phyloP scores from a whole-genome alignment of 495 filamentous ascomycete genomes.

The Neohortaea acidophila region DNA sequence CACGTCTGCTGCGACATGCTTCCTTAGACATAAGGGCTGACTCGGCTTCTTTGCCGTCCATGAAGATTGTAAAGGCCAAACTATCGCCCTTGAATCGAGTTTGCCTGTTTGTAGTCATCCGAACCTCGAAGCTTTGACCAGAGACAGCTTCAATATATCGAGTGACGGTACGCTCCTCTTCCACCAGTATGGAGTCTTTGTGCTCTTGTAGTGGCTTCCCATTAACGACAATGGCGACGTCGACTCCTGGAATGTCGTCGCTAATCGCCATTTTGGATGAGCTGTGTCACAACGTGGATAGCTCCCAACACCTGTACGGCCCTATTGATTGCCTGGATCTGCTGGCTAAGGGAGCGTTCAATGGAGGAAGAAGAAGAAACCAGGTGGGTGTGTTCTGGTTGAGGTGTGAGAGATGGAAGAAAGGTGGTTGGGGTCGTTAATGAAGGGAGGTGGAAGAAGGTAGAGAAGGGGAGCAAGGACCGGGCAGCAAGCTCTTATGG shows the following conservation, averaged over 20 bases:
- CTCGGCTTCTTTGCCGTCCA: neutral
- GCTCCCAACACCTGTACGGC: too few species aligned
- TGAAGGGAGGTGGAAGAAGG: too few species aligned
- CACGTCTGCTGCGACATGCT: neutral
- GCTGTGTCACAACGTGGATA: too few species aligned
- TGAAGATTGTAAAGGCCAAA: neutral
- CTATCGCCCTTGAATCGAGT: constrained; percentile 2
- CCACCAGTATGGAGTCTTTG: constrained; percentile 5
- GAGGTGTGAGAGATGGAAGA: too few species aligned
- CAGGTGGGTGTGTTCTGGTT: too few species aligned
- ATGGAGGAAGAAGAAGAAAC: too few species aligned
- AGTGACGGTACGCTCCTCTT: constrained; percentile 2
- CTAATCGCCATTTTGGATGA: constrained; percentile 7
- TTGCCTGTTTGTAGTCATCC: neutral
- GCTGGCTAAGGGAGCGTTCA: too few species aligned
- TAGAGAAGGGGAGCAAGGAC: too few species aligned
- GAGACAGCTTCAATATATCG: constrained; percentile 10
- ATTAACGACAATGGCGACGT: constrained; percentile 2
- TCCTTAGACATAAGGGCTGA: neutral
- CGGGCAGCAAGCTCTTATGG: too few species aligned
- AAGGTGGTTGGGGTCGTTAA: too few species aligned
- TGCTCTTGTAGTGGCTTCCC: constrained; percentile 6
- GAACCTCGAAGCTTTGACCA: constrained; percentile 6
- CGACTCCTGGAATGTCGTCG: constrained; percentile 6
- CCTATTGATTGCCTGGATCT: too few species aligned